Conservation (phyloP, 2,329 filamentous ascomycete genomes). For the Penicillium polonicum region DNA sequence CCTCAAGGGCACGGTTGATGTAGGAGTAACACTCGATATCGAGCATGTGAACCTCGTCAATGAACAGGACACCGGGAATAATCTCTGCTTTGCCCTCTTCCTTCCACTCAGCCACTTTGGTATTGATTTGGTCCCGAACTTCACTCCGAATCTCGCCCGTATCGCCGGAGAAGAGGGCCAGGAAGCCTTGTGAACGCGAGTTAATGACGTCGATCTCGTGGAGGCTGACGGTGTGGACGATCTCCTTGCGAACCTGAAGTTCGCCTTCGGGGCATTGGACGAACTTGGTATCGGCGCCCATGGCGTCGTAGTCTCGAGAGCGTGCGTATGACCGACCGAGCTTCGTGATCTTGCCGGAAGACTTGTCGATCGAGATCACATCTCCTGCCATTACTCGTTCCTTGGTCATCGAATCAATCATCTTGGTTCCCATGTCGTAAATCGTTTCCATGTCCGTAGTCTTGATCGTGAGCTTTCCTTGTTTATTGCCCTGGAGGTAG, state of each 20-base stretch:
- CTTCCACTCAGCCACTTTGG: slow-evolving; percentile 98
- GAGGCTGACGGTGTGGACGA: slow-evolving; percentile 92
- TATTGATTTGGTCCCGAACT: slow-evolving; percentile 98
- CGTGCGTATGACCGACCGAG: slow-evolving; percentile 91
- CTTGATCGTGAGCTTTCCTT: slow-evolving; percentile 98
- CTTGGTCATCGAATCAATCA: slow-evolving; percentile 99
- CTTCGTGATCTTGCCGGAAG: slow-evolving; percentile 96
- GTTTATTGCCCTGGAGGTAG: slow-evolving; percentile 72
- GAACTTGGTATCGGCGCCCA: slow-evolving; percentile 98
- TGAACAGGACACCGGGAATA: slow-evolving; percentile 93
- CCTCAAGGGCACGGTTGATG: slow-evolving; percentile 94
- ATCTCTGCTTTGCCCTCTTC: slow-evolving; percentile 99
- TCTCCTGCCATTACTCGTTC: slow-evolving; percentile 98
- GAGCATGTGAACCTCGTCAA: slow-evolving; percentile 99
- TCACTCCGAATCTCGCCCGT: slow-evolving; percentile 97
- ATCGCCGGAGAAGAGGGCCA: slow-evolving; percentile 95
- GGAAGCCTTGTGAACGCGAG: slow-evolving; percentile 94
- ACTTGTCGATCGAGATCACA: slow-evolving; percentile 98
- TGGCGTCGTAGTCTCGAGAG: slow-evolving; percentile 96
- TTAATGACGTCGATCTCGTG: slow-evolving; percentile 99
- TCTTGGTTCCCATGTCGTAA: slow-evolving; percentile 99
- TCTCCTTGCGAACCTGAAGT: slow-evolving; percentile 94
- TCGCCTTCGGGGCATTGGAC: slow-evolving; percentile 97
- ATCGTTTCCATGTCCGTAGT: slow-evolving; percentile 99
- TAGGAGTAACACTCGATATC: slow-evolving; percentile 99